Base-by-base conservation (phyloP, 108 stramenopile genomes). In the Fragilariopsis cylindrus region DNA sequence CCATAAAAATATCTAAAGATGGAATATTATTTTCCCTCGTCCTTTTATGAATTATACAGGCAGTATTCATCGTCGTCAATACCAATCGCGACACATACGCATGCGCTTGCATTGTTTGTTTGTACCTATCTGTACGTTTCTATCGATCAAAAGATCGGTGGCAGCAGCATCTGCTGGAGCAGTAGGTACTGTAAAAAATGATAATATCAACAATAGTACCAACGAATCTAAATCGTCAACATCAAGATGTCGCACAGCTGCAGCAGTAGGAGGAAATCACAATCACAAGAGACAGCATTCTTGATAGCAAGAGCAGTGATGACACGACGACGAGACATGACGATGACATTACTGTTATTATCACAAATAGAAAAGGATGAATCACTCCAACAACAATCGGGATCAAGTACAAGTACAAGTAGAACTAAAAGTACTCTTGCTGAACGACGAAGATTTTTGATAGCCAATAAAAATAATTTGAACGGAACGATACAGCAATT, bases 361-460 rank as follows among this genome's bases (percentile, higher is more conserved):
- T 53, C 52, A 53, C 12, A 15, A n/a, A n/a, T 48, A 48, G 67
- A 68, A 39, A 39, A 9, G 7, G 60, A 70, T 7, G 40, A 58
- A 7, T 57, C 69, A 44, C 69, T 76, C 5, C 42, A 60, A 63
- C 58, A 68, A 45, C 42, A 16, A 44, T 68, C 80, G 30, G 30
- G 30, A 30, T 30, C 30, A 30, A 30, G 1, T 30, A 30, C 21
- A 30, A 2, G 30, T 30, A 30, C 30, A 30, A 30, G 30, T 30
- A 30, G 30, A 30, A 30, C 30, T 30, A 30, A 1, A 30, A 30
- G 30, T 30, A 81, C 84, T 11, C 40, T 44, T 12, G 74, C 76
- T 7, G 84, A 85, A 67, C 73, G 81, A 44, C 74, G 45, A 44
- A 68, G 84, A 60, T 85, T 85, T 52, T 66, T 81, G 45, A 45